phyloP scores from a whole-genome alignment of 495 filamentous ascomycete species.

The Letharia lupina region DNA sequence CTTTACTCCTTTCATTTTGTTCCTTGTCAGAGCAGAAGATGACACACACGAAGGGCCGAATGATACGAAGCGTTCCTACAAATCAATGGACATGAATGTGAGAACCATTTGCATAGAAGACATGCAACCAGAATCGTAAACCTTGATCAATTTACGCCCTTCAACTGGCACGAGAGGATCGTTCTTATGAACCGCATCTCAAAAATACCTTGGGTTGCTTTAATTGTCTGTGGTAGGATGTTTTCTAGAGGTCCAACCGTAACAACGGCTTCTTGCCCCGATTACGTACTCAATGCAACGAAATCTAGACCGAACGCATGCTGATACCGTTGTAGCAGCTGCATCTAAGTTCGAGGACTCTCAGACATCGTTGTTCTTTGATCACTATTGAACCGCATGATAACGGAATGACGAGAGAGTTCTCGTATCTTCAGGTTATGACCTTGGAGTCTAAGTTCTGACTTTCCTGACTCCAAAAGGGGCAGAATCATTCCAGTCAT shows the following conservation, averaged over 20 bases:
- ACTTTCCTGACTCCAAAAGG: background rate
- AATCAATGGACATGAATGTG: background rate
- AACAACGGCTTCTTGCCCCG: background rate
- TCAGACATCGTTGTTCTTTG: background rate
- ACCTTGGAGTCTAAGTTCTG: background rate
- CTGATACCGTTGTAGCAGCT: background rate
- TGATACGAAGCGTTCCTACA: background rate
- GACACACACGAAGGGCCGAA: background rate
- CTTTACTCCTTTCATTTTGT: background rate
- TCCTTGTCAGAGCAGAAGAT: background rate
- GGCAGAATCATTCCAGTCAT: background rate
- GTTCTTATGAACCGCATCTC: background rate
- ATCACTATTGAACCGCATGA: background rate
- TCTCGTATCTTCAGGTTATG: background rate
- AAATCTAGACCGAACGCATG: background rate
- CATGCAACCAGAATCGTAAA: background rate
- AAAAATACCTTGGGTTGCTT: background rate
- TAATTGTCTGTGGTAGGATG: background rate
- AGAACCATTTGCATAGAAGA: background rate
- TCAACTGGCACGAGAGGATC: background rate
- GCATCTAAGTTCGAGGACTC: background rate
- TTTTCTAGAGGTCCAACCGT: background rate
- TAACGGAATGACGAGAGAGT: background rate
- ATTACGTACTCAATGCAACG: background rate
- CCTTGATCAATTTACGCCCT: background rate